Evolutionary conservation across 2,329 filamentous ascomycete species (phyloP).

Genomic region (Teratosphaeria viscida): DNA sequence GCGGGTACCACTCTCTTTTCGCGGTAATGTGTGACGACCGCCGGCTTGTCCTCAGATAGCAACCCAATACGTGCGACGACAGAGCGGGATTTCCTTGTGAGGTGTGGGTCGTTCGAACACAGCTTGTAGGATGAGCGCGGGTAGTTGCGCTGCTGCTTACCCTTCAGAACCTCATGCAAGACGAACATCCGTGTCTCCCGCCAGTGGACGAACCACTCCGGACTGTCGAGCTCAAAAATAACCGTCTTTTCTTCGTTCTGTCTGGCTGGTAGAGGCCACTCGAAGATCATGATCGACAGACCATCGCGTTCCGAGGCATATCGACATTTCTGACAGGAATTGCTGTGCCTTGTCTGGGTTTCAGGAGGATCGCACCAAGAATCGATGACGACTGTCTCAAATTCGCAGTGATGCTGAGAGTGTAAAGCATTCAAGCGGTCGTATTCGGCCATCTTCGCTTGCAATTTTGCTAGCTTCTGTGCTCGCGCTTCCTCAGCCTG

Average conservation of each 20-base stretch:
- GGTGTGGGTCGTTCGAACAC: slow-evolving; percentile 11
- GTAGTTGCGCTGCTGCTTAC: not conserved
- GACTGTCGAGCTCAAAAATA: slow-evolving; percentile 44
- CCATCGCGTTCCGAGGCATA: slow-evolving; percentile 26
- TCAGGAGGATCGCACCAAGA: slow-evolving; percentile 14
- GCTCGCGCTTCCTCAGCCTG: slow-evolving; percentile 19
- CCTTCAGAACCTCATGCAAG: slow-evolving; percentile 10
- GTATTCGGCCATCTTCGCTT: slow-evolving; percentile 25
- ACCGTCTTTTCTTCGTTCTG: slow-evolving; percentile 30
- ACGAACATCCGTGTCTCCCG: slow-evolving; percentile 30
- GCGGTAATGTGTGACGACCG: slow-evolving; percentile 40
- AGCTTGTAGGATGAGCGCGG: slow-evolving; percentile 5
- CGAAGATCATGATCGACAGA: slow-evolving; percentile 39
- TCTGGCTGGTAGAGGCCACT: slow-evolving; percentile 39
- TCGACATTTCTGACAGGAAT: slow-evolving; percentile 37
- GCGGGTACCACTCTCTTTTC: slow-evolving; percentile 28
- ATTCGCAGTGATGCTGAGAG: slow-evolving; percentile 1
- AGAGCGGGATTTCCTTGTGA: slow-evolving; percentile 1
- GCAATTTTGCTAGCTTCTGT: slow-evolving; percentile 33
- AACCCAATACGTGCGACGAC: slow-evolving; percentile 26
- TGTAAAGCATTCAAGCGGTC: slow-evolving; percentile 22
- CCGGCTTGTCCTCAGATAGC: slow-evolving; percentile 39
- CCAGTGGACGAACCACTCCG: slow-evolving; percentile 38
- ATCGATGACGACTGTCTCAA: slow-evolving; percentile 7
- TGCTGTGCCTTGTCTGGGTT: slow-evolving; percentile 14